These are phyloP conservation scores for Saccharum hybrid DNA, from an alignment of 202 grass and related monocot species.

Conservation along the genomic window DNA sequence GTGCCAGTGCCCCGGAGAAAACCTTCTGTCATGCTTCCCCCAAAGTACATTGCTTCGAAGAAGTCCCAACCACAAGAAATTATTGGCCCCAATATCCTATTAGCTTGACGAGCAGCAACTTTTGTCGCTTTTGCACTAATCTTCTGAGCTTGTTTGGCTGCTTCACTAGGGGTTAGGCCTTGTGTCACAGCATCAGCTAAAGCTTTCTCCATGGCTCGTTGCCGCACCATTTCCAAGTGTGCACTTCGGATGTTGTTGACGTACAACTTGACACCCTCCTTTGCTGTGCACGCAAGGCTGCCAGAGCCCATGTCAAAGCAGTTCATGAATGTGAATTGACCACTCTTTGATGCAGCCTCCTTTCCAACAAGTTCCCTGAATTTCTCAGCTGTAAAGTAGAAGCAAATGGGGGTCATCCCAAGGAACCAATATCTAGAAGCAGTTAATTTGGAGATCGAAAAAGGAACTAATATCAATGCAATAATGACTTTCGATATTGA, in stretches of 20 bases:
- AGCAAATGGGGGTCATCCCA: background rate
- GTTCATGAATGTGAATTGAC: slow-evolving; percentile 93
- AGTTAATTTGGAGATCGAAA: background rate
- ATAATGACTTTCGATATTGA: background rate
- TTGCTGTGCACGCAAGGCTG: slow-evolving; percentile 71
- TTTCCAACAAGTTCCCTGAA: slow-evolving; percentile 93
- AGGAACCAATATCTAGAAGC: slow-evolving; percentile 3
- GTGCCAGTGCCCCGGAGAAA: slow-evolving; percentile 87
- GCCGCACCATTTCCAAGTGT: slow-evolving; percentile 69
- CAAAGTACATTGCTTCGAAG: slow-evolving; percentile 97
- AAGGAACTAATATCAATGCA: slow-evolving; percentile 14
- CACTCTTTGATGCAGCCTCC: slow-evolving; percentile 93
- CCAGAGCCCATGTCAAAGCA: slow-evolving; percentile 95
- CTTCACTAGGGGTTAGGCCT: slow-evolving; percentile 56
- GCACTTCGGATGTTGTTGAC: slow-evolving; percentile 75
- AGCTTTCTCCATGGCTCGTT: slow-evolving; percentile 66
- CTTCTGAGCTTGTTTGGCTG: slow-evolving; percentile 88
- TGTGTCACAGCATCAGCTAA: slow-evolving; percentile 70
- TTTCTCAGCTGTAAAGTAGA: slow-evolving; percentile 83
- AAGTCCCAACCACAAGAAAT: slow-evolving; percentile 97
- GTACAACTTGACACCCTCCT: slow-evolving; percentile 93
- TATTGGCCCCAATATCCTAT: slow-evolving; percentile 85
- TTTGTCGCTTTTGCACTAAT: slow-evolving; percentile 79
- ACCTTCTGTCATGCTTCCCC: slow-evolving; percentile 84
- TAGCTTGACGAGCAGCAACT: slow-evolving; percentile 83